Percentiles rank a stretch among this genome's conserved stretches.
phyloP scores from a whole-genome alignment of 2,329 filamentous ascomycete genomes.

The Myrmaecium sp. region DNA sequence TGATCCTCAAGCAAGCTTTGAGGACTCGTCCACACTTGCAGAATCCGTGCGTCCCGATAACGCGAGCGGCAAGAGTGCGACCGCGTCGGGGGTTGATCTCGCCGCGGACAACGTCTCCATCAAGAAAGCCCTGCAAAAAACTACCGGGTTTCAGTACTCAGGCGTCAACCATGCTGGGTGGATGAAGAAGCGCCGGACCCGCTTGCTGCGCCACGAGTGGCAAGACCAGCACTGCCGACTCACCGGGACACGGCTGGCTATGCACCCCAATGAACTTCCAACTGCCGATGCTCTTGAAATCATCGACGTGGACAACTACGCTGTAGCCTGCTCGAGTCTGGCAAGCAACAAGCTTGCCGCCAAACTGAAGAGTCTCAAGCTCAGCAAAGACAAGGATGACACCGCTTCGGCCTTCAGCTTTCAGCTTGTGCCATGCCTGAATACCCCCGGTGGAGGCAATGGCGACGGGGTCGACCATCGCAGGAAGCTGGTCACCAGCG shows the following conservation, averaged over 20 bases:
- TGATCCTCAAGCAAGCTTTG: slow-evolving; percentile 7
- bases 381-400: slow-evolving; percentile 36
- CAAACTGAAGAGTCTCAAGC: slow-evolving; percentile 63
- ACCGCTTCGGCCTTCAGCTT: slow-evolving; percentile 54
- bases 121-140: slow-evolving; percentile 7
- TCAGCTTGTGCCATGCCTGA: slow-evolving; percentile 60
- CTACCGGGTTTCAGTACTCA: slow-evolving; percentile 18
- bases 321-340: slow-evolving; percentile 65
- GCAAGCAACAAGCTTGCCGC: slow-evolving; percentile 70
- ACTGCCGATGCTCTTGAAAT: slow-evolving; percentile 55
- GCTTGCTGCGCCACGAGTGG: slow-evolving; percentile 84
- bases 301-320: slow-evolving; percentile 78
- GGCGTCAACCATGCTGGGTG: slow-evolving; percentile 61
- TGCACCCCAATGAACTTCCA: slow-evolving; percentile 42
- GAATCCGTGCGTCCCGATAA: slow-evolving; percentile 2
- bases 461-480: slow-evolving; percentile 20
- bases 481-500: slow-evolving; percentile 32
- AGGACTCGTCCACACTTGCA: slow-evolving; percentile 7
- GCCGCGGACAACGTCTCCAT: slow-evolving; percentile 1
- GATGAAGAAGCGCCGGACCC: slow-evolving; percentile 88
- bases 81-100: background rate
- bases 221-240: slow-evolving; percentile 82
- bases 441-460: slow-evolving; percentile 24
- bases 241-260: slow-evolving; percentile 41
- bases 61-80: slow-evolving; percentile 14